Conservation (phyloP, 2,329 filamentous ascomycete species). For the Diplodia corticola region DNA sequence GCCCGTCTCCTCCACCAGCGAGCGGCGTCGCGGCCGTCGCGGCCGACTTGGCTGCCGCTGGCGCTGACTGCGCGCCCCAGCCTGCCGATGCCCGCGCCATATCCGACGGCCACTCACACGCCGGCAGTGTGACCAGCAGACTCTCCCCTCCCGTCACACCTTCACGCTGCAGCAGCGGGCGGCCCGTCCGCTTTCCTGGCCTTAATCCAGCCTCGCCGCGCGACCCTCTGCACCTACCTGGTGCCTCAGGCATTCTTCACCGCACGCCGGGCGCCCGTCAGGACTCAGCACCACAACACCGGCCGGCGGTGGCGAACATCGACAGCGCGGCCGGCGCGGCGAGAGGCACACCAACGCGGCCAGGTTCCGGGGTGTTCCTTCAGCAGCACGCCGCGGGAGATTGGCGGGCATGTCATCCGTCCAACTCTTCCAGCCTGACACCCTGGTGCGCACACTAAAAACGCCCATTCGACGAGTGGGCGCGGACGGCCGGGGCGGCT, state of each 20-base stretch:
- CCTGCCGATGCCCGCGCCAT: constrained; percentile 5
- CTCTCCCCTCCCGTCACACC: constrained; percentile 5
- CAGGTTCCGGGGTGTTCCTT: neutral
- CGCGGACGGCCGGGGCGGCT: constrained; percentile 1
- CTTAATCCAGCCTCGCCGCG: constrained; percentile 12
- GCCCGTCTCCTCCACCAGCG: neutral
- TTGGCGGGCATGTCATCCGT: constrained; percentile 15
- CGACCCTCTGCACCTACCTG: neutral
- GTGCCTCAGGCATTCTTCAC: constrained; percentile 18
- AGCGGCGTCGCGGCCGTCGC: neutral
- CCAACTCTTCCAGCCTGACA: constrained; percentile 10
- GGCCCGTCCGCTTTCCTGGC: constrained; percentile 12
- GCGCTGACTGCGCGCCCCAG: neutral
- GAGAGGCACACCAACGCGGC: neutral
- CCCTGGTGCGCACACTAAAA: constrained; percentile 9
- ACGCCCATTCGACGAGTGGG: constrained; percentile 15
- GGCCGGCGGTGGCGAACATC: neutral
- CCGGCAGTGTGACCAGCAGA: constrained; percentile 13
- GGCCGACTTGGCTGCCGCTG: neutral
- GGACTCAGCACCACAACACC: neutral
- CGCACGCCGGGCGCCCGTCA: neutral
- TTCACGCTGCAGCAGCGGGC: constrained; percentile 13
- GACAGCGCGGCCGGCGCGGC: neutral
- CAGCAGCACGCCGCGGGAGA: neutral
- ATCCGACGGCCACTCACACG: constrained; percentile 9